Conservation (phyloP, 495 filamentous ascomycete species). For the Hyaloscypha variabilis region DNA sequence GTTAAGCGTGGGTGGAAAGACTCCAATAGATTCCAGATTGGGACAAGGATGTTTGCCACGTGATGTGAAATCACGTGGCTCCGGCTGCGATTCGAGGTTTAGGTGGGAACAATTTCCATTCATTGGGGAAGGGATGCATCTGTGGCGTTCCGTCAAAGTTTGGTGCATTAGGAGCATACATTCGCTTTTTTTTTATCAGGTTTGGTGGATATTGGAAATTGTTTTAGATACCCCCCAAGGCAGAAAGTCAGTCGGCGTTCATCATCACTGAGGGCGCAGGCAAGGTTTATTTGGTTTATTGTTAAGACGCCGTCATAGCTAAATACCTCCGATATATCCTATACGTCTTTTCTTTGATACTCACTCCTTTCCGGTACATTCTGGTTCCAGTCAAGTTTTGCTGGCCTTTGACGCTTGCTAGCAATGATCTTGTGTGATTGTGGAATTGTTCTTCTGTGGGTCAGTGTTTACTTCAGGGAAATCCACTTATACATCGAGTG, state of each 20-base stretch:
- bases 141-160: background rate
- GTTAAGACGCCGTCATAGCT: background rate
- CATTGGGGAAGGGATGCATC: background rate
- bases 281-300: background rate
- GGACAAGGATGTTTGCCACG: background rate
- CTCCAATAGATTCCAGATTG: background rate
- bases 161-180: conserved; percentile 1
- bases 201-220: background rate
- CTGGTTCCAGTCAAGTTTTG: too few species aligned
- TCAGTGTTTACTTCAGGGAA: too few species aligned
- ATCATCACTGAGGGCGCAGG: background rate
- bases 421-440: too few species aligned
- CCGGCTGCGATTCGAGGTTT: background rate
- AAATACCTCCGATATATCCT: background rate
- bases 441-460: too few species aligned
- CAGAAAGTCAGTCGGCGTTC: background rate
- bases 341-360: background rate
- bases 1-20: background rate
- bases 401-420: too few species aligned
- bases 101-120: background rate
- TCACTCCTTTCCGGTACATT: too few species aligned
- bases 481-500: too few species aligned
- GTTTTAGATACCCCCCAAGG: background rate
- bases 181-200: background rate
- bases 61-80: background rate